These are phyloP conservation scores for Trifolium repens DNA, from an alignment of 306 rosid genomes.

Conservation along the genomic window DNA sequence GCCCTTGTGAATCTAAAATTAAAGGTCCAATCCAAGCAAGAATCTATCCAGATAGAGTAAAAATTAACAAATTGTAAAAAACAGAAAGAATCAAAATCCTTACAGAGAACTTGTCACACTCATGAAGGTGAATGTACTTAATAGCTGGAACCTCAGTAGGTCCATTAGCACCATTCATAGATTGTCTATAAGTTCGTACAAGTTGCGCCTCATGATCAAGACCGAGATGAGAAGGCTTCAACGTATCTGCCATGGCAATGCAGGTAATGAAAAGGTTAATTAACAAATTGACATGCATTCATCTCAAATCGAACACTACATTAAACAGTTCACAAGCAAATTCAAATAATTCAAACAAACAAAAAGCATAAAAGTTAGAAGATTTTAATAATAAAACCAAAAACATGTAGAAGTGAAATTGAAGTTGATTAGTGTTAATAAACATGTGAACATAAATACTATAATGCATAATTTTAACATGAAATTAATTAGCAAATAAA, in stretches of 20 bases:
- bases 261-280: not conserved
- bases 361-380: not conserved
- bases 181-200: constrained; percentile 41
- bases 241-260: constrained; percentile 41
- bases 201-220: constrained; percentile 49
- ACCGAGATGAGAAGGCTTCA: constrained; percentile 56
- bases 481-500: no score
- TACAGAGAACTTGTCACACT: constrained; percentile 56
- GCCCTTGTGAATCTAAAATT: constrained; percentile 32
- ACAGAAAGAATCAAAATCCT: constrained; percentile 23
- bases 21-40: constrained; percentile 15
- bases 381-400: no score
- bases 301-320: constrained; percentile 33
- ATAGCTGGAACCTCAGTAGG: constrained; percentile 40
- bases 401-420: no score
- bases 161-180: constrained; percentile 44
- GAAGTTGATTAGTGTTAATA: no score
- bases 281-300: not conserved
- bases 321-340: constrained; percentile 15
- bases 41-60: constrained; percentile 18
- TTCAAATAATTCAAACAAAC: not conserved
- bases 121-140: constrained; percentile 54
- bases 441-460: no score
- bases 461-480: no score
- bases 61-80: not conserved